Evolutionary conservation across 2,329 filamentous ascomycete genomes (phyloP).

Genomic region (Dendryphion nanum): DNA sequence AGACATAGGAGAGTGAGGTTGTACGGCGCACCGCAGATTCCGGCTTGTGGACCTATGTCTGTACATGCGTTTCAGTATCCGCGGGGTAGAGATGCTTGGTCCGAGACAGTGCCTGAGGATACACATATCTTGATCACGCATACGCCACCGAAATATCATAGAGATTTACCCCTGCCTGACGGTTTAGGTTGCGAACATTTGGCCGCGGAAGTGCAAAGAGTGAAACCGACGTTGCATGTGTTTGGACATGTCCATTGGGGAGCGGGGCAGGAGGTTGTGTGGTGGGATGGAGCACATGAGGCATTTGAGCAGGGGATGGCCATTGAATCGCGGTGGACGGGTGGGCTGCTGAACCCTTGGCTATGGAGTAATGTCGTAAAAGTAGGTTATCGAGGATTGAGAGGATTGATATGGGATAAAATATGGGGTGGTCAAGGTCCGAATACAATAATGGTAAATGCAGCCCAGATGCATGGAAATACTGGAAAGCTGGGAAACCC

Average conservation of each 20-base stretch:
- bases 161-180: conserved; percentile 58
- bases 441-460: conserved; percentile 60
- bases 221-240: conserved; percentile 72
- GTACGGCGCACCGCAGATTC: conserved; percentile 81
- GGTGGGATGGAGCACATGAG: conserved; percentile 72
- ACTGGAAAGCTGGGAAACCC: conserved; percentile 50
- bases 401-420: conserved; percentile 59
- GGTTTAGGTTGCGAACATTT: conserved; percentile 70
- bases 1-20: conserved; percentile 59
- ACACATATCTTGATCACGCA: conserved; percentile 82
- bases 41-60: conserved; percentile 63
- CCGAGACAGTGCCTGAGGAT: conserved; percentile 65
- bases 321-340: conserved; percentile 37
- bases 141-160: conserved; percentile 71
- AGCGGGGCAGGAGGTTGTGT: conserved; percentile 66
- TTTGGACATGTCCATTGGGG: conserved; percentile 84
- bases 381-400: conserved; percentile 53
- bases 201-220: conserved; percentile 69
- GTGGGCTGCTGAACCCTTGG: conserved; percentile 36
- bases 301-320: conserved; percentile 66
- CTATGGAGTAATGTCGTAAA: conserved; percentile 53
- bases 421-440: conserved; percentile 56
- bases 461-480: conserved; percentile 53
- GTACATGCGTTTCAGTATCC: conserved; percentile 79
- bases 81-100: conserved; percentile 66